Percentiles rank a stretch among this genome's conserved stretches.
Conservation (phyloP, 2,329 filamentous ascomycete species). For the Calonectria pauciramosa region DNA sequence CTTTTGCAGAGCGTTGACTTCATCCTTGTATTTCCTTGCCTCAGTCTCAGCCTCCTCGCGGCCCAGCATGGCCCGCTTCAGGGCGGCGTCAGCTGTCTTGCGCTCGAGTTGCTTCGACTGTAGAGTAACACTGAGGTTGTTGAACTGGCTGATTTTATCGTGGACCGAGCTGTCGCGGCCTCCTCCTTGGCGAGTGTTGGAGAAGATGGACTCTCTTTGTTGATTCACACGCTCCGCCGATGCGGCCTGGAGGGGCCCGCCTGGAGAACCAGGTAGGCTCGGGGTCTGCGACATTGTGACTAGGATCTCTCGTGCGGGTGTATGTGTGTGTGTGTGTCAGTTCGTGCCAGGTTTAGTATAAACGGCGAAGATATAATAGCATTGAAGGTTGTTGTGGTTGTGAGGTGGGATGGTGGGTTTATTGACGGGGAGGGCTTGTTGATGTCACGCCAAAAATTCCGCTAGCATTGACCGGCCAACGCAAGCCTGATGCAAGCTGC, state of each 20-base stretch:
- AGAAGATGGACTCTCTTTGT: slow-evolving; percentile 54
- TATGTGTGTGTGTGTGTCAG: neutral
- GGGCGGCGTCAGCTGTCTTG: slow-evolving; percentile 74
- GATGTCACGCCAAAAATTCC: slow-evolving; percentile 38
- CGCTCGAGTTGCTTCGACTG: slow-evolving; percentile 73
- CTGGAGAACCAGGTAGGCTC: slow-evolving; percentile 68
- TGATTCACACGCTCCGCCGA: slow-evolving; percentile 76
- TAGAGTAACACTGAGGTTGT: slow-evolving; percentile 73
- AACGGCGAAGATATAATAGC: slow-evolving; percentile 23
- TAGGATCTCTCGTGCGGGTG: neutral
- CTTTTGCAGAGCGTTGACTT: slow-evolving; percentile 67
- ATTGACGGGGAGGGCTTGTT: slow-evolving; percentile 27
- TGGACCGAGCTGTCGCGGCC: slow-evolving; percentile 73
- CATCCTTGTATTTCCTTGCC: slow-evolving; percentile 73
- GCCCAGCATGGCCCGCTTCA: slow-evolving; percentile 76
- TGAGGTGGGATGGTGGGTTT: slow-evolving; percentile 26
- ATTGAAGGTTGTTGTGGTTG: slow-evolving; percentile 33
- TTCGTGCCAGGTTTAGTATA: slow-evolving; percentile 8
- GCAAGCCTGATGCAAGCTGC: neutral
- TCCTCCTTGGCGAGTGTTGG: slow-evolving; percentile 51
- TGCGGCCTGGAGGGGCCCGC: slow-evolving; percentile 70
- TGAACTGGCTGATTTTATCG: slow-evolving; percentile 80
- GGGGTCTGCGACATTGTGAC: slow-evolving; percentile 47
- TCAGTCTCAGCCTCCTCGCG: slow-evolving; percentile 81
- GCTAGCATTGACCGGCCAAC: slow-evolving; percentile 1